Conservation (phyloP, 2,329 filamentous ascomycete genomes). For the Penicillium sclerotiorum region DNA sequence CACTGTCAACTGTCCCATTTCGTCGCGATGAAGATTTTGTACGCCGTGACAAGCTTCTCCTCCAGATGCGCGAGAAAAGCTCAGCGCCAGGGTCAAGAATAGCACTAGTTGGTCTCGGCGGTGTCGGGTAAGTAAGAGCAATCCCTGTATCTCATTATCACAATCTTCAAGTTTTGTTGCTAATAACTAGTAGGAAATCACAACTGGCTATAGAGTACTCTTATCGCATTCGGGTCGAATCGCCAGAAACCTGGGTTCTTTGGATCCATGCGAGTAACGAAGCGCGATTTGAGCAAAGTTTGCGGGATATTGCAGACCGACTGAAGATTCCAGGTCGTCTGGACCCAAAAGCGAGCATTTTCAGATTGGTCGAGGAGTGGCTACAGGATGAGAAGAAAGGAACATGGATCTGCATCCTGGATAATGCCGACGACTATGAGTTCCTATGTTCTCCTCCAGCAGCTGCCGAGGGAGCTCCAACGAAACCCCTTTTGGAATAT, state of each 20-base stretch:
- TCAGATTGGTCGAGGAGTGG: neutral
- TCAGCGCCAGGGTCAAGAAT: neutral
- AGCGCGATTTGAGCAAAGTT: neutral
- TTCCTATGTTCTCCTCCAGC: neutral
- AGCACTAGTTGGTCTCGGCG: neutral
- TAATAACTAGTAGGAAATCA: neutral
- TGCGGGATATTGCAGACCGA: neutral
- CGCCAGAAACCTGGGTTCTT: neutral
- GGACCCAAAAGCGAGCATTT: neutral
- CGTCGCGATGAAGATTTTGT: neutral
- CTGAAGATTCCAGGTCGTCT: neutral
- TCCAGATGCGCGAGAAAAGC: neutral
- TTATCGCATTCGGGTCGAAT: neutral
- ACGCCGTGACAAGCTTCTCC: neutral
- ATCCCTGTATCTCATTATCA: no score
- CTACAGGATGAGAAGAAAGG: neutral
- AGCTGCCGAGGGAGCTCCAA: neutral
- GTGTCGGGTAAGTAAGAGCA: neutral
- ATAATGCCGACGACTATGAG: neutral
- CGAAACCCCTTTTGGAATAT: neutral
- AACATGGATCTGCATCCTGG: neutral
- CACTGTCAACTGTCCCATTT: neutral
- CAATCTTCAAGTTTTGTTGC: neutral
- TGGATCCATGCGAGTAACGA: neutral
- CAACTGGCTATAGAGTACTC: neutral